These are phyloP conservation scores for Yarrowia sp. DNA, from an alignment of 805 yeast genomes.

Conservation along the genomic window DNA sequence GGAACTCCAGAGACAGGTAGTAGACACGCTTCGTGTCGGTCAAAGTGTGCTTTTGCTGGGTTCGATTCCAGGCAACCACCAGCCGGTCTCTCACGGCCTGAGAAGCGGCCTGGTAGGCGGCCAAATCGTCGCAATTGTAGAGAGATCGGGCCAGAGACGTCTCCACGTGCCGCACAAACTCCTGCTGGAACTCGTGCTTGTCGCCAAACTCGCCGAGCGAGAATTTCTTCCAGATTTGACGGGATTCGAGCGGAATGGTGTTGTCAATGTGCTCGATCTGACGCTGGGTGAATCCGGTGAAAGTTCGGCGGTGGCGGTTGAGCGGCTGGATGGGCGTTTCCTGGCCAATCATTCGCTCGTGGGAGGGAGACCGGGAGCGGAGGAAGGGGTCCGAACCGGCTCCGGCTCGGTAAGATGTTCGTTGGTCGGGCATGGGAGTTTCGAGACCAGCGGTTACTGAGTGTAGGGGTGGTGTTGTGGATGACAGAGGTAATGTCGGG, in stretches of 20 bases:
- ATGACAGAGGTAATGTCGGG: too few species aligned
- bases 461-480: too few species aligned
- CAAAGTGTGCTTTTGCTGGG: slow-evolving; percentile 87
- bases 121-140: slow-evolving; percentile 89
- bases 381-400: slow-evolving; percentile 26
- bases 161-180: slow-evolving; percentile 85
- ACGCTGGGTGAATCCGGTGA: slow-evolving; percentile 90
- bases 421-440: not conserved
- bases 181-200: slow-evolving; percentile 66
- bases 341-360: slow-evolving; percentile 23
- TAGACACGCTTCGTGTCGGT: slow-evolving; percentile 86
- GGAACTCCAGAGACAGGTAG: slow-evolving; percentile 83
- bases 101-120: slow-evolving; percentile 91
- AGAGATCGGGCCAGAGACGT: slow-evolving; percentile 88
- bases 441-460: too few species aligned
- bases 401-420: slow-evolving; percentile 31
- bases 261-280: slow-evolving; percentile 85
- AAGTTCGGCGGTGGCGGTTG: slow-evolving; percentile 60
- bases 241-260: slow-evolving; percentile 76
- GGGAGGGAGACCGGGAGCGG: slow-evolving; percentile 14
- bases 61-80: slow-evolving; percentile 87
- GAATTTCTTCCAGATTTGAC: slow-evolving; percentile 78
- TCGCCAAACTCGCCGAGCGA: slow-evolving; percentile 60
- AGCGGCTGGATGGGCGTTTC: slow-evolving; percentile 16
- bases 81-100: slow-evolving; percentile 78